Percentiles rank a stretch among this genome's conserved stretches.
Conservation (phyloP, 2,329 filamentous ascomycete genomes). For the Orbilia oligospora region DNA sequence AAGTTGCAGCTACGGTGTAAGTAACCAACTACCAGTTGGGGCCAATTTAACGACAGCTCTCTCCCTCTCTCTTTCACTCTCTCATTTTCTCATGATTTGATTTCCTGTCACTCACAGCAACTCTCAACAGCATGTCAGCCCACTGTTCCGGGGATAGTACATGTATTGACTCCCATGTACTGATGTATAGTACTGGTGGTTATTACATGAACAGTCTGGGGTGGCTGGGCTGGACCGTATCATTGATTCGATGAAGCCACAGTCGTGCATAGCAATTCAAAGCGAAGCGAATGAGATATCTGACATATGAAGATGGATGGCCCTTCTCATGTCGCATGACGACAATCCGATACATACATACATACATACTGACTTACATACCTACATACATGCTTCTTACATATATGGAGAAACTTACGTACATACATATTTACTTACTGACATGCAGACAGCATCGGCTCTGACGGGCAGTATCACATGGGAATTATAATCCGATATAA, state of each 20-base stretch:
- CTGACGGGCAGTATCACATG: background rate
- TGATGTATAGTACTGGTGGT: too few relatives aligned
- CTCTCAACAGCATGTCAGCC: constrained; percentile 19
- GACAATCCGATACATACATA: constrained; percentile 18
- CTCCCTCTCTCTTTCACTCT: background rate
- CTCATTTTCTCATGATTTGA: background rate
- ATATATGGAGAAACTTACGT: background rate
- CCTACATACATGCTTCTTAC: background rate
- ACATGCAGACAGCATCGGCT: constrained; percentile 28
- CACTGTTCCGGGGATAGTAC: background rate
- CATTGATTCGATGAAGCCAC: background rate
- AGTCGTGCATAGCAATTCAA: background rate
- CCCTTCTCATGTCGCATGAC: constrained; percentile 38
- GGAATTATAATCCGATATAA: background rate
- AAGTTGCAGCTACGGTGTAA: constrained; percentile 6
- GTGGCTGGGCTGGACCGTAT: background rate
- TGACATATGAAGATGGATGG: constrained; percentile 4
- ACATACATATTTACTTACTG: too few relatives aligned
- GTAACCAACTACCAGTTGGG: too few relatives aligned
- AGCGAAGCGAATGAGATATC: constrained; percentile 2
- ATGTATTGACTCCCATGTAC: too few relatives aligned
- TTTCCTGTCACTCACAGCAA: background rate
- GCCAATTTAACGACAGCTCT: constrained; percentile 34
- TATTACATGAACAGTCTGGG: background rate
- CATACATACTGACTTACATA: background rate